Evolutionary conservation across 176 grass and related monocot species (phyloP), one percentile per base, ranked within the genome.

Genomic region (Musa beccarii): DNA sequence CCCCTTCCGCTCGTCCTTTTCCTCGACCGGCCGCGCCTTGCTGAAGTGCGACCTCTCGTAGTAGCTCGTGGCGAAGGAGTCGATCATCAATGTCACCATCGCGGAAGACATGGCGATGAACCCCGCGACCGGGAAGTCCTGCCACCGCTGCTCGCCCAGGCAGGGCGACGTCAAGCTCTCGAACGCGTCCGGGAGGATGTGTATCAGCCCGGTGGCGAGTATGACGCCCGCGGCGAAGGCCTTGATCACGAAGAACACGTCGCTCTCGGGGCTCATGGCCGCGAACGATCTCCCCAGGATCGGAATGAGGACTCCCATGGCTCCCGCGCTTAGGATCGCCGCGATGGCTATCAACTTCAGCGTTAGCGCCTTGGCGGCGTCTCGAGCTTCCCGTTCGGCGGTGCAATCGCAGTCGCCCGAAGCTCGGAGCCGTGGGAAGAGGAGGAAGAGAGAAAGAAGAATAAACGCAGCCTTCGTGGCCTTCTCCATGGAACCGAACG

Each of bases 151-250:
- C 0, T 63, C 2, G 11, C 1, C 20, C 22, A 91, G 74, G 77
- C 90, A 91, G 67, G 88, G 86, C 61, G 95, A 91, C 10, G 84
- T 86, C 63, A 99, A 77, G 63, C 80, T 84, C 66, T 82, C 80
- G 34, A 99, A 99, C 0, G 95, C 88, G 3, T 82, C 88, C 0
- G 95, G 95, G 25, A 99, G 79, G 83, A 99, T 99, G 85, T 99
- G 95, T 53, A 99, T 86, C 76, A 99, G 88, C 28, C 90, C 90
- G 0, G 95, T 99, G 28, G 90, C 88, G 1, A 99, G 85, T 67
- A 99, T 99, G 77, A 99, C 86, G 0, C 95, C 95, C 10, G 95
- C 95, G 0, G 95, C 90, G 55, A 99, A 99, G 24, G 95, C 86
- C 77, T 99, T 99, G 53, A 99, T 81, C 0, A 88, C 79, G 28